These are phyloP conservation scores for Colletotrichum sp. DNA, from an alignment of 2,329 filamentous ascomycete species.

Conservation along the genomic window DNA sequence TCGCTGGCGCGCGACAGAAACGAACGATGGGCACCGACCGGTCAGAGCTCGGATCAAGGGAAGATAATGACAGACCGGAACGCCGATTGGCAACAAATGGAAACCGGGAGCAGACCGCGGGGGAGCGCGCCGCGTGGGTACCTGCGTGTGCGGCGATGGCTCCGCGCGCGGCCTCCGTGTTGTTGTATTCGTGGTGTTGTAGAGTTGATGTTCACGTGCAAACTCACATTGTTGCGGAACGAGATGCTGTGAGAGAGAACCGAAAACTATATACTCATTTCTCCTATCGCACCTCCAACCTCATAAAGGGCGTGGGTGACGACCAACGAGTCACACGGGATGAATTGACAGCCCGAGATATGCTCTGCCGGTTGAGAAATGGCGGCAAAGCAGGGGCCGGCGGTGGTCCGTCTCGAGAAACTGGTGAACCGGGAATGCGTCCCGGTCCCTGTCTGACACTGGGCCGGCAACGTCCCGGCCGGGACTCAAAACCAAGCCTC, in stretches of 20 bases:
- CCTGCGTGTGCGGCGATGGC: neutral
- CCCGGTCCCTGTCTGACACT: neutral
- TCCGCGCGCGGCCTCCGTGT: neutral
- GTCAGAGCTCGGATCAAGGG: neutral
- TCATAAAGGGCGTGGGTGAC: neutral
- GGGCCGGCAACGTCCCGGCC: constrained; percentile 15
- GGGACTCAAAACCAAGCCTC: neutral
- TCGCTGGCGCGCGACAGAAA: neutral
- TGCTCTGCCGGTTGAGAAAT: neutral
- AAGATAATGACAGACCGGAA: constrained; percentile 17
- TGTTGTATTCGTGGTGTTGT: neutral
- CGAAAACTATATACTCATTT: neutral
- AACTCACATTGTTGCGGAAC: neutral
- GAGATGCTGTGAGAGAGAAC: neutral
- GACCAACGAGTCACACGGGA: neutral
- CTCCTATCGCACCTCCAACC: neutral
- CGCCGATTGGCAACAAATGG: neutral
- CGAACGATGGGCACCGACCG: neutral
- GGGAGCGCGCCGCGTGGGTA: neutral
- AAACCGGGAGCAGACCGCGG: neutral
- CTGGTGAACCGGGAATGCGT: constrained; percentile 6
- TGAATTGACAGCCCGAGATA: neutral
- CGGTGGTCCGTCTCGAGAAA: neutral
- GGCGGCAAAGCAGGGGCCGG: neutral
- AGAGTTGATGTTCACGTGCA: neutral